Conservation (phyloP, 306 rosid species). For the Trichosanthes cucumerina region DNA sequence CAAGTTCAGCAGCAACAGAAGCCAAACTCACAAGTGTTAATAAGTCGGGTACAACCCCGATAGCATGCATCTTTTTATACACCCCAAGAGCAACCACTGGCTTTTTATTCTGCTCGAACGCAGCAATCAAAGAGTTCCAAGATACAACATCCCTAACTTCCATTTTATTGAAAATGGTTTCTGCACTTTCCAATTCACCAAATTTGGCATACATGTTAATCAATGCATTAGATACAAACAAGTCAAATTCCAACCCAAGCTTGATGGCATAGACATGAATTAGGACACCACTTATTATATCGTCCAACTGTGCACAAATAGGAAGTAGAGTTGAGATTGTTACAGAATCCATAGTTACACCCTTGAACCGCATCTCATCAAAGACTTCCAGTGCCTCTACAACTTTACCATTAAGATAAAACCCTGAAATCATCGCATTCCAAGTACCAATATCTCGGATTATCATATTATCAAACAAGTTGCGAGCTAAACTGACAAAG, state of each 20-base stretch:
- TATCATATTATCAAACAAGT: constrained; percentile 28
- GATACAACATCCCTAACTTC: constrained; percentile 32
- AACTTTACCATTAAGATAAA: constrained; percentile 31
- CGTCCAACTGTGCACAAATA: constrained; percentile 31
- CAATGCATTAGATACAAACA: constrained; percentile 36
- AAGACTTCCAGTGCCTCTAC: constrained; percentile 33
- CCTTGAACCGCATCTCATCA: constrained; percentile 30
- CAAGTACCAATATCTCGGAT: constrained; percentile 35
- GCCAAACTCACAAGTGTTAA: constrained; percentile 41
- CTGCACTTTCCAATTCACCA: constrained; percentile 28
- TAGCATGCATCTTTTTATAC: constrained; percentile 19
- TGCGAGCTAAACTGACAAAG: constrained; percentile 18
- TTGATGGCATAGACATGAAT: constrained; percentile 37
- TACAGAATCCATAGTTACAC: constrained; percentile 31
- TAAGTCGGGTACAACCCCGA: constrained; percentile 20
- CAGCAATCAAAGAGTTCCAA: constrained; percentile 40
- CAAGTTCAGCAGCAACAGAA: constrained; percentile 29
- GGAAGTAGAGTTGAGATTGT: constrained; percentile 34
- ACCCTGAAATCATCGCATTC: constrained; percentile 50
- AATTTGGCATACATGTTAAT: constrained; percentile 47
- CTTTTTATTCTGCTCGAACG: constrained; percentile 34
- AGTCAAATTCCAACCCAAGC: constrained; percentile 31
- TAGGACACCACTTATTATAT: constrained; percentile 22
- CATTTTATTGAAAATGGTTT: constrained; percentile 26
- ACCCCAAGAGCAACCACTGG: constrained; percentile 27